Evolutionary conservation across 768 basidiomycete species (phyloP), one percentile per base, ranked within the genome.

Genomic region (Trametes gibbosa): DNA sequence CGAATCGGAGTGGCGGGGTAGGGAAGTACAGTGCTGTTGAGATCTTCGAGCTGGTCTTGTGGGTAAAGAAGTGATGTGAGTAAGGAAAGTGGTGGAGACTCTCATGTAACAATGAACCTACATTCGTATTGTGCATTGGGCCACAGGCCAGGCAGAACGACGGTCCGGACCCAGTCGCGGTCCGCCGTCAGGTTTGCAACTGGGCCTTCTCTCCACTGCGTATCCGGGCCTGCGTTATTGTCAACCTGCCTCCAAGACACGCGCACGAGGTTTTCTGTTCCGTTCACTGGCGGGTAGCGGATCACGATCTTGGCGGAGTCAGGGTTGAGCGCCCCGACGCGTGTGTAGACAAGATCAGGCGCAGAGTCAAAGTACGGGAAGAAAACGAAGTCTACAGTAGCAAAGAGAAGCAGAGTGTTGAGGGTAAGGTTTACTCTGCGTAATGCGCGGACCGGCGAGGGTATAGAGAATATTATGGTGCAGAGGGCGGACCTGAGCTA

Each of bases 41-140:
- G 48, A 51, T 70, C 59, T 40, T 75, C 65, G 68, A 79, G 65
- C 32, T 71, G 74, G 71, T 85, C 83, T 84, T 24, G 13, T 9
- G 17, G 19, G 29, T 4, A 32, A 10, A 10, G 29, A 32, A 32
- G 29, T 32, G 29, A 47, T 17, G 2, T 25, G 1, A 25, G 32
- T 37, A 17, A 21, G 17, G 16, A 25, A 32, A 37, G 21, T 9
- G 32, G 16, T 3, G 10, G 37, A 39, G 6, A 3, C 25, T 23
- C 9, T 16, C 1, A n/a, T 29, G 19, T 10, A 17, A 46, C 49
- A 55, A 19, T 51, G 42, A 19, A 73, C 82, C 63, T 45, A 87
- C 87, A 90, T 77, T 91, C 84, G 63, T 92, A 92, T 9, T 74
- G 66, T 1, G 86, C 89, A 52, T 74, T 77, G 0, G 90, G 87